Conservation (phyloP, 331 rosid genomes). For the Quercus lobata region DNA sequence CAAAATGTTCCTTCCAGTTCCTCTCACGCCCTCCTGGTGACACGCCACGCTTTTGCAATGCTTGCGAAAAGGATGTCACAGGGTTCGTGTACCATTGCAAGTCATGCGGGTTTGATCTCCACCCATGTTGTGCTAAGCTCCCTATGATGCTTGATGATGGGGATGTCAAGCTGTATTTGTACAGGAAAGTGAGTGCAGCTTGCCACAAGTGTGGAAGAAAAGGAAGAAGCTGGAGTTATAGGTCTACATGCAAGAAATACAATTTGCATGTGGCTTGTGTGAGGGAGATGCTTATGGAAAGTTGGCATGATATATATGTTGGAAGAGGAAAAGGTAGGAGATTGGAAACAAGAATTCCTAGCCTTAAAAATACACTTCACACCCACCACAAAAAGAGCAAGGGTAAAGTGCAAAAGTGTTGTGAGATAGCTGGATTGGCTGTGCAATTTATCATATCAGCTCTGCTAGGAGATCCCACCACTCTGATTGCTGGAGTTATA, state of each 20-base stretch:
- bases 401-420: slow-evolving; percentile 70
- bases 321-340: slow-evolving; percentile 31
- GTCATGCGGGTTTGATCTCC: slow-evolving; percentile 79
- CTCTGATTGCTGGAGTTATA: slow-evolving; percentile 78
- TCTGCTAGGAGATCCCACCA: slow-evolving; percentile 87
- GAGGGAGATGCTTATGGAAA: slow-evolving; percentile 82
- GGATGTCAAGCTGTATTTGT: slow-evolving; percentile 53
- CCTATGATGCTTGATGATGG: slow-evolving; percentile 75
- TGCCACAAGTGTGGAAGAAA: slow-evolving; percentile 80
- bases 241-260: slow-evolving; percentile 76
- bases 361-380: slow-evolving; percentile 47
- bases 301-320: slow-evolving; percentile 59
- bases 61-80: slow-evolving; percentile 75
- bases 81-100: slow-evolving; percentile 87
- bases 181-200: slow-evolving; percentile 58
- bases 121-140: slow-evolving; percentile 95
- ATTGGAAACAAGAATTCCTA: slow-evolving; percentile 36
- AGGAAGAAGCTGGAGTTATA: slow-evolving; percentile 92
- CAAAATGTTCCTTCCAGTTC: slow-evolving; percentile 77
- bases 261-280: slow-evolving; percentile 91
- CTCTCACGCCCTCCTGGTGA: slow-evolving; percentile 57
- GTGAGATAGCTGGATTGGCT: slow-evolving; percentile 86
- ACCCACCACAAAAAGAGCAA: slow-evolving; percentile 38
- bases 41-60: slow-evolving; percentile 71
- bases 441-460: slow-evolving; percentile 80